Conservation (phyloP, 164 flowering plant species). For the Liquidambar formosana region DNA sequence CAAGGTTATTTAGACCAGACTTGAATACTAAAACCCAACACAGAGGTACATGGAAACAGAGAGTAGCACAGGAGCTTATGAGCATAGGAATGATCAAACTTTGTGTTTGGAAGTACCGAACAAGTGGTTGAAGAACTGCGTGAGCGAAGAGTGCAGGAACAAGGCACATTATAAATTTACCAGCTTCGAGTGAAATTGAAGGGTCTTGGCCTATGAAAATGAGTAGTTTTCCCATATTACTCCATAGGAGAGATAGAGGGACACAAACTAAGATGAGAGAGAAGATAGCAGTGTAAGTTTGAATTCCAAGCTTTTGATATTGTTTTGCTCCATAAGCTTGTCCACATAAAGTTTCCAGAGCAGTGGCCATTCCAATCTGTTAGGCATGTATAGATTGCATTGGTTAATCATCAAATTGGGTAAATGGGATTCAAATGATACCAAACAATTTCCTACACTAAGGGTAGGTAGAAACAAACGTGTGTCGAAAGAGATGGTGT, state of each 20-base stretch:
- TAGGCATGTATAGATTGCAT: not conserved
- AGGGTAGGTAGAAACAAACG: slow-evolving; percentile 50
- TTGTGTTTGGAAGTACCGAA: slow-evolving; percentile 51
- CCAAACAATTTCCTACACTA: too few relatives aligned
- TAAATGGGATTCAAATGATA: too few relatives aligned
- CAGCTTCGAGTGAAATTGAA: slow-evolving; percentile 52
- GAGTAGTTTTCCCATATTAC: slow-evolving; percentile 41
- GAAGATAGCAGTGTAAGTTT: slow-evolving; percentile 34
- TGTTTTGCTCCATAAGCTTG: slow-evolving; percentile 56
- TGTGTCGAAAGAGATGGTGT: too few relatives aligned
- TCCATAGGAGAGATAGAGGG: slow-evolving; percentile 36
- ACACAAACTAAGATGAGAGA: slow-evolving; percentile 30
- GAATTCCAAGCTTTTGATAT: slow-evolving; percentile 33
- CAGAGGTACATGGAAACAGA: slow-evolving; percentile 43
- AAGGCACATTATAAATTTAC: slow-evolving; percentile 42
- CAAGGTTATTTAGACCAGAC: slow-evolving; percentile 40
- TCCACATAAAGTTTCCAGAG: slow-evolving; percentile 48
- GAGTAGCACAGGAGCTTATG: slow-evolving; percentile 31
- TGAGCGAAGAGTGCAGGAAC: slow-evolving; percentile 54
- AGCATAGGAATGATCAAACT: slow-evolving; percentile 52
- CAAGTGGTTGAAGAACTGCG: slow-evolving; percentile 54
- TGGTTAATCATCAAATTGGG: too few relatives aligned
- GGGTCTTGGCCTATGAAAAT: slow-evolving; percentile 59
- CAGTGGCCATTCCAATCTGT: slow-evolving; percentile 49
- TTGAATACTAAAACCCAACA: slow-evolving; percentile 61